phyloP scores from a whole-genome alignment of 306 rosid species.

The Lablab purpureus region DNA sequence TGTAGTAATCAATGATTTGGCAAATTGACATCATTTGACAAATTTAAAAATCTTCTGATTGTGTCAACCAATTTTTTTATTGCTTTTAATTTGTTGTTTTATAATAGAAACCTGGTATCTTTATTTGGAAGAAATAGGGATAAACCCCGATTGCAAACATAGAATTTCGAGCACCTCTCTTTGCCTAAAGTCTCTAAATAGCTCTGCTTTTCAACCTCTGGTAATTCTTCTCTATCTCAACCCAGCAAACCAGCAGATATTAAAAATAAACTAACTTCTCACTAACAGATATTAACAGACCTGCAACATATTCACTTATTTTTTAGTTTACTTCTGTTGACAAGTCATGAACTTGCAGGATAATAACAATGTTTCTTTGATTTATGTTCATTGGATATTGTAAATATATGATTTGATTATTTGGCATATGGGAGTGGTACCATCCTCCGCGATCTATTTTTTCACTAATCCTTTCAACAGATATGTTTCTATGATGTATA shows the following conservation, averaged over 20 bases:
- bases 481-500: not conserved
- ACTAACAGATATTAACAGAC: not conserved
- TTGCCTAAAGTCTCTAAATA: not conserved
- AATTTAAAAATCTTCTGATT: slow-evolving; percentile 8
- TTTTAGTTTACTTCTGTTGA: slow-evolving; percentile 17
- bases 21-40: slow-evolving; percentile 27
- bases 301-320: slow-evolving; percentile 5
- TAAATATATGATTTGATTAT: too few relatives aligned
- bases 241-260: not conserved
- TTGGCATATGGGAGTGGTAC: too few relatives aligned
- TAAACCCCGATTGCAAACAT: not conserved
- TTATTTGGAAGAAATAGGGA: not conserved
- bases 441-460: too few relatives aligned
- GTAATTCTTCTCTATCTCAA: not conserved
- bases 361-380: not conserved
- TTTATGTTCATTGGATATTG: slow-evolving; percentile 7
- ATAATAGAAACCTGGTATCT: slow-evolving; percentile 1
- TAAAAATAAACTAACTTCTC: not conserved
- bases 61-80: slow-evolving; percentile 18
- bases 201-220: not conserved
- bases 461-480: not conserved
- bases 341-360: not conserved
- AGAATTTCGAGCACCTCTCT: not conserved
- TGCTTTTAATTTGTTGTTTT: not conserved
- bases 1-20: slow-evolving; percentile 37